Evolutionary conservation across 2,329 filamentous ascomycete genomes (phyloP).

Genomic region (Microsporum audouinii): DNA sequence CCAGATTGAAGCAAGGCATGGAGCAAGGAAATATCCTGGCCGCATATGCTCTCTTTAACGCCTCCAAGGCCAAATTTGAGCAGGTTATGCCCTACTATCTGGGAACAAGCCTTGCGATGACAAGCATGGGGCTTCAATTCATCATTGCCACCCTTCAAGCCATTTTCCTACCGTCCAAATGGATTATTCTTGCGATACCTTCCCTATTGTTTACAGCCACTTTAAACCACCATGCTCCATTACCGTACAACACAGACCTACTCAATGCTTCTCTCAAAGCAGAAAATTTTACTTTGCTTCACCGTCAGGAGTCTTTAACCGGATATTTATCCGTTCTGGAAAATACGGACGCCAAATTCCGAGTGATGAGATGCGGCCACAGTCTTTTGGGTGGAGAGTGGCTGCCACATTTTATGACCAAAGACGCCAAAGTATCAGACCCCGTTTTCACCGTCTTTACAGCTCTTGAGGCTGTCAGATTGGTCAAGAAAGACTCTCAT

Average conservation of each 20-base stretch:
- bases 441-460: slow-evolving; percentile 94
- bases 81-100: slow-evolving; percentile 33
- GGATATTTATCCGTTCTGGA: slow-evolving; percentile 90
- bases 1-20: slow-evolving; percentile 45
- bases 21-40: slow-evolving; percentile 55
- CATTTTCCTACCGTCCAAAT: slow-evolving; percentile 55
- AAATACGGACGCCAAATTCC: slow-evolving; percentile 56
- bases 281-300: slow-evolving; percentile 63
- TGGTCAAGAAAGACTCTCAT: slow-evolving; percentile 50
- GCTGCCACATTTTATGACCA: slow-evolving; percentile 45
- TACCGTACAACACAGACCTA: slow-evolving; percentile 46
- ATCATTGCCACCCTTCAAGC: slow-evolving; percentile 55
- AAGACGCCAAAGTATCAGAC: slow-evolving; percentile 54
- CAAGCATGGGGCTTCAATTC: slow-evolving; percentile 61
- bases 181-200: slow-evolving; percentile 56
- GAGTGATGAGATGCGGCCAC: slow-evolving; percentile 84
- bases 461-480: slow-evolving; percentile 81
- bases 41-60: slow-evolving; percentile 53
- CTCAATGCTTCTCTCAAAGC: slow-evolving; percentile 56
- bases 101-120: slow-evolving; percentile 53
- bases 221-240: slow-evolving; percentile 62
- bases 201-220: slow-evolving; percentile 53
- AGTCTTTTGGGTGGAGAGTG: slow-evolving; percentile 89
- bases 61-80: slow-evolving; percentile 32
- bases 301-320: slow-evolving; percentile 73